A percentile compares a stretch with the other conserved stretches of the same genome.
These are phyloP conservation scores for Seiridium cupressi DNA, from an alignment of 2,329 filamentous ascomycete genomes.

Conservation along the genomic window DNA sequence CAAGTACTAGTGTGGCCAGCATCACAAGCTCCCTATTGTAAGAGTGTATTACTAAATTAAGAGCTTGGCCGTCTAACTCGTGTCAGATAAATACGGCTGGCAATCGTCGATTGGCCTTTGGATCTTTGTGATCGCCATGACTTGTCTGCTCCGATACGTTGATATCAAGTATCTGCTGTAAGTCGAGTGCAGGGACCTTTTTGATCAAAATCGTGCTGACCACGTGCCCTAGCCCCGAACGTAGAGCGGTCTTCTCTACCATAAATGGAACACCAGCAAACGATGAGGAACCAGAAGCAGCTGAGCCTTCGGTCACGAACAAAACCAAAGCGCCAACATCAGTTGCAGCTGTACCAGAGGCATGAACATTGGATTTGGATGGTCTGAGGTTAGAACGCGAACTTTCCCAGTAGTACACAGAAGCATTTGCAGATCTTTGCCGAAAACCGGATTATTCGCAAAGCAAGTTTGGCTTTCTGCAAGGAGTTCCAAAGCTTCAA, in stretches of 20 bases:
- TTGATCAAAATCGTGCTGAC: not conserved
- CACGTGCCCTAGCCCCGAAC: not conserved
- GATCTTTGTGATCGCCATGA: constrained; percentile 43
- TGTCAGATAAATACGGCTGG: constrained; percentile 43
- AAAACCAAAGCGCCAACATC: not conserved
- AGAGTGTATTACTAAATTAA: constrained; percentile 12
- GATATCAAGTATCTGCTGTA: constrained; percentile 39
- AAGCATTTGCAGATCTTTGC: not conserved
- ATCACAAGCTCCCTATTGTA: constrained; percentile 46
- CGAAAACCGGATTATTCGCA: not conserved
- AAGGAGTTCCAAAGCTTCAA: too few species aligned
- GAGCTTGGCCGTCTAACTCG: not conserved
- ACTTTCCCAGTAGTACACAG: not conserved
- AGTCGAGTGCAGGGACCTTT: not conserved
- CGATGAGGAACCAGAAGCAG: not conserved
- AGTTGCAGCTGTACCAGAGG: not conserved
- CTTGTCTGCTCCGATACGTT: constrained; percentile 38
- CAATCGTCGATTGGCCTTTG: constrained; percentile 43
- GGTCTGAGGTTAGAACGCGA: not conserved
- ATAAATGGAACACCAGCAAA: not conserved
- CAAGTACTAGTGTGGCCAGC: constrained; percentile 53
- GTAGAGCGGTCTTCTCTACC: not conserved
- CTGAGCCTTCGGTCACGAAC: not conserved
- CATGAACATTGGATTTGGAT: not conserved
- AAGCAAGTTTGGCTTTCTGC: not conserved